Base-by-base conservation (phyloP, 345 rosid species). In the Hypericum androsaemum region DNA sequence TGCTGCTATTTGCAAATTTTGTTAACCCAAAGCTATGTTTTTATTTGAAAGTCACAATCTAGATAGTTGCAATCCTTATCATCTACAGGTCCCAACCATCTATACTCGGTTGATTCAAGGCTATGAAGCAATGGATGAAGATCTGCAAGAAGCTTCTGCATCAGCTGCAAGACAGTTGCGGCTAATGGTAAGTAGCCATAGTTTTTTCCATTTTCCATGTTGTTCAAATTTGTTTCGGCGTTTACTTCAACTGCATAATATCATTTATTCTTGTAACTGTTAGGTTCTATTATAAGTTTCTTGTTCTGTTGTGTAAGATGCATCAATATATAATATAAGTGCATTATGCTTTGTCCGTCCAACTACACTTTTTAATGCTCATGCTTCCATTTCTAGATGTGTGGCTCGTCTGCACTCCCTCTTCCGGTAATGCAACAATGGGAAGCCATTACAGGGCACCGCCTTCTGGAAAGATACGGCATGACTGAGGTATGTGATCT, bases 331-430 rank as follows among this genome's bases (percentile, higher is more conserved):
- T 22, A 22, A 22, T 22, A 22, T 22, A 22, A 22, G 2, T 22
- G 32, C 32, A 4, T 22, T 22, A 22, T 4, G 4, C 32, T 42
- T 44, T 36, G 47, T 54, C 17, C 60, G 32, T 50, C 37, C 7
- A 43, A 53, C 22, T 32, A 22, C 39, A 36, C 40, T 36, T 22
- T 11, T 16, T 11, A 61, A 55, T 56, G 28, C 22, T n/a, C 41
- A 13, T 68, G n/a, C 15, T 12, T 47, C 43, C 2, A 22, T 53
- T 17, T 5, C 47, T 65, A 92, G 96, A 92, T 92, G 98, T 83
- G 80, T 64, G 98, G 98, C 57, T 92, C 98, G 59, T 81, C 98
- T 39, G 94, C 97, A 68, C 94, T 92, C 41, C 98, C 98, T 61
- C 73, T 76, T 62, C 94, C 97, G 7, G 82, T 92, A 68, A 85